A percentile compares a stretch with the other conserved stretches of the same genome.
Evolutionary conservation across 306 rosid genomes (phyloP).

Genomic region (Oemleria cerasiformis): DNA sequence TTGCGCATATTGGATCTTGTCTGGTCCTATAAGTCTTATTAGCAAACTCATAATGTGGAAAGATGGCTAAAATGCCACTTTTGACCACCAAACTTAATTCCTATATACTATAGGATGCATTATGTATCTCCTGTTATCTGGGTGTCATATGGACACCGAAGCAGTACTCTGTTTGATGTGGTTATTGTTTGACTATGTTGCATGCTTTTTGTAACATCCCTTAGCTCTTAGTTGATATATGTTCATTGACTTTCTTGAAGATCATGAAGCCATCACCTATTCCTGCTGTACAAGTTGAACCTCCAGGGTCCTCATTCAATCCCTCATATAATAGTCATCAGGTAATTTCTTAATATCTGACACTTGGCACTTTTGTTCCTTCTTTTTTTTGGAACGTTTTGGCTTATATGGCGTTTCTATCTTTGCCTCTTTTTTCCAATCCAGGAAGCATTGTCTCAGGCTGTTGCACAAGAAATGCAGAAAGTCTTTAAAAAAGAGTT

Average conservation of each 20-base stretch:
- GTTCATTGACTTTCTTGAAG: slow-evolving; percentile 27
- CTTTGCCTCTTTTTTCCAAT: slow-evolving; percentile 25
- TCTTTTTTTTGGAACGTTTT: slow-evolving; percentile 7
- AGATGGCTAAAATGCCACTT: neutral
- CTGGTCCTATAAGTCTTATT: neutral
- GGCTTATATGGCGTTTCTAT: neutral
- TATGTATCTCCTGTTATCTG: neutral
- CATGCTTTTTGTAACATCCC: neutral
- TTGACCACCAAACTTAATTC: neutral
- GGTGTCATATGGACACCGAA: neutral
- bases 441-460: slow-evolving; percentile 78
- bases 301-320: slow-evolving; percentile 85
- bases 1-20: neutral
- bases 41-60: neutral
- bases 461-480: slow-evolving; percentile 90
- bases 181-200: neutral
- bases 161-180: neutral
- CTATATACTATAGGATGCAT: neutral
- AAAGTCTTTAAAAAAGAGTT: slow-evolving; percentile 81
- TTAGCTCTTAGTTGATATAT: neutral
- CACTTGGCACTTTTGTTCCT: neutral
- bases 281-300: slow-evolving; percentile 95
- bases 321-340: slow-evolving; percentile 79
- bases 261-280: slow-evolving; percentile 55
- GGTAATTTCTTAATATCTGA: slow-evolving; percentile 38